Evolutionary conservation across 805 yeast species (phyloP), one percentile per base, ranked within the genome.

Genomic region (Candida broadrunensis): DNA sequence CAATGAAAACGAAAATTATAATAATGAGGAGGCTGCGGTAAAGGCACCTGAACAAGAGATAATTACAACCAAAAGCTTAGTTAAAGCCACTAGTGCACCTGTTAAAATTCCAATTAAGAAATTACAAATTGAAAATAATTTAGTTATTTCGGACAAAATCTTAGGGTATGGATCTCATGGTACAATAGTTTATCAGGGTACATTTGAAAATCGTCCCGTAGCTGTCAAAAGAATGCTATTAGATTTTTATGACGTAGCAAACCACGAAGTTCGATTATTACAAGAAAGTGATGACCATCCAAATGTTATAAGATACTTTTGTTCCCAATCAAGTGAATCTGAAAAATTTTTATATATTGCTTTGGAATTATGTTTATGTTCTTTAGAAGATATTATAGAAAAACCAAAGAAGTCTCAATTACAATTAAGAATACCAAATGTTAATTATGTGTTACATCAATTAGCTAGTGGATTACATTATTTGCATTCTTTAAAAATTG

Each of bases 241-340:
- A 27, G 97, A 90, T 57, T 93, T 90, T 55, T 91, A 86, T 61
- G 97, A 93, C 54, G 80, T 91, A 42, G 98, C 98, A 2, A 83
- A 88, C 7, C 96, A 88, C 51, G 99, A 91, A 55, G 95, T 93
- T 11, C 76, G 83, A 19, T 62, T 91, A 12, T 65, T 91, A 25
- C 95, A 91, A 44, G 97, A 91, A 58, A 87, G 96, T 65, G 99
- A 93, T 53, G 96, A 89, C 58, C 98, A 91, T 62, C 93, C 97
- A 2, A 93, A 93, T 56, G 98, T 93, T 17, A 80, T 93, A 5
- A 68, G 98, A 41, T 93, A 93, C 59, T 93, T 80, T 57, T 91
- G 97, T 63, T 88, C 95, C n/a, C 95, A 91, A 56, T 81, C 86
- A 24, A 83, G 86, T 33, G 63, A 63, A 27, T 50, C 61, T 8